A percentile compares a stretch with the other conserved stretches of the same genome.
These are phyloP conservation scores for Pholiota molesta DNA, from an alignment of 768 basidiomycete species.

Conservation along the genomic window DNA sequence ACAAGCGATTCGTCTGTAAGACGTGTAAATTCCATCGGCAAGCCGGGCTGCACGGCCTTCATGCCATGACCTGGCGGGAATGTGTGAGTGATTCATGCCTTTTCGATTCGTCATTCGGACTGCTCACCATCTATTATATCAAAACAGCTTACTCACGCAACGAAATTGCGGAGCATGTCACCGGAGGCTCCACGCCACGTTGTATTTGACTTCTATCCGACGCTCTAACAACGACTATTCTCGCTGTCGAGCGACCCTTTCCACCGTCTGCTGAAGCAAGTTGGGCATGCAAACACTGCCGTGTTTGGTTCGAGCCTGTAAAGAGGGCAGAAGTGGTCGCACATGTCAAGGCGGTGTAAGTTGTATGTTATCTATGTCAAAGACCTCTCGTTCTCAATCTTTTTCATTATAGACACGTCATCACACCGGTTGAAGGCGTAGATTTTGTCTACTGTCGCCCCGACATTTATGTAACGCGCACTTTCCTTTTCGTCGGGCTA, in stretches of 20 bases:
- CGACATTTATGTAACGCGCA: too few relatives aligned
- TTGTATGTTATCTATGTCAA: not conserved
- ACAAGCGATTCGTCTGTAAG: not conserved
- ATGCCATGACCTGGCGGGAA: constrained; percentile 1
- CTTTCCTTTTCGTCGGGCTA: not conserved
- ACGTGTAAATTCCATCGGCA: not conserved
- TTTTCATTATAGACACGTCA: not conserved
- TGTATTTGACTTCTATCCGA: not conserved
- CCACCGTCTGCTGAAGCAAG: not conserved
- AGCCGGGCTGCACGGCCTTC: not conserved
- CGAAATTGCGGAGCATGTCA: too few relatives aligned
- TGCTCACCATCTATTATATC: not conserved
- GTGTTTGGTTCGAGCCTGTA: not conserved
- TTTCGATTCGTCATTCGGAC: too few relatives aligned
- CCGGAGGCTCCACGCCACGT: not conserved
- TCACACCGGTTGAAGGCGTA: not conserved
- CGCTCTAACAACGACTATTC: not conserved
- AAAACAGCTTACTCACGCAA: not conserved
- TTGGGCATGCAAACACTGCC: not conserved
- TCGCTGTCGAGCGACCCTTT: not conserved
- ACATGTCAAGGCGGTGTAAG: not conserved
- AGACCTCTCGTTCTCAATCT: not conserved
- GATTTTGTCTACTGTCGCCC: not conserved
- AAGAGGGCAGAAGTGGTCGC: not conserved
- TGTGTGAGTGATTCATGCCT: not conserved